Conservation (phyloP, 2,329 filamentous ascomycete species). For the Trichoderma breve region DNA sequence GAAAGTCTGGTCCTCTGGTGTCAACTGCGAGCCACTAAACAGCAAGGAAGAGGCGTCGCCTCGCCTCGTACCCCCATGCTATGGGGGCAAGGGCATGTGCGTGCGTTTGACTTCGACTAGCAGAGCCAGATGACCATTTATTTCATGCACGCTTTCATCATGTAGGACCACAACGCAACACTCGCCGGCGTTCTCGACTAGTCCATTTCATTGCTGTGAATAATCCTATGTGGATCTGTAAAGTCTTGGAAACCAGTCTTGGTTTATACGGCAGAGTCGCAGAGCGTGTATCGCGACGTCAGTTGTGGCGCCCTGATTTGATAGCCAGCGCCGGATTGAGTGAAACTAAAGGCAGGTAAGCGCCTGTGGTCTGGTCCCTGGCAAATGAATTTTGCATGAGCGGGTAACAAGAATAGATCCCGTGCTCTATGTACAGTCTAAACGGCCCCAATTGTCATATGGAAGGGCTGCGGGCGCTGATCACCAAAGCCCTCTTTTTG, state of each 20-base stretch:
- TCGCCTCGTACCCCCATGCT: conserved; percentile 13
- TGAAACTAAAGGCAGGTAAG: neutral
- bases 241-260: neutral
- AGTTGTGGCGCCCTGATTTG: neutral
- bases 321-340: neutral
- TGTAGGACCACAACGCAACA: conserved; percentile 16
- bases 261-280: neutral
- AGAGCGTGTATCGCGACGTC: neutral
- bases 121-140: conserved; percentile 19
- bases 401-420: conserved; percentile 40
- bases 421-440: conserved; percentile 23
- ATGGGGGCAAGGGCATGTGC: conserved; percentile 9
- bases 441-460: neutral
- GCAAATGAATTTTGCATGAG: conserved; percentile 37
- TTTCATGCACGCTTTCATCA: conserved; percentile 20
- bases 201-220: conserved; percentile 1
- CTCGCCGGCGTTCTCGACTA: conserved; percentile 14
- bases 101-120: conserved; percentile 19
- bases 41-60: conserved; percentile 9
- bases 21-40: neutral
- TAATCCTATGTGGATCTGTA: neutral
- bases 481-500: neutral
- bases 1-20: neutral
- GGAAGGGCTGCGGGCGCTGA: neutral
- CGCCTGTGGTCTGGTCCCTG: neutral